Percentiles rank a stretch among this genome's conserved stretches.
phyloP scores from a whole-genome alignment of 2,329 filamentous ascomycete species.

The Colletotrichum endophyticum region DNA sequence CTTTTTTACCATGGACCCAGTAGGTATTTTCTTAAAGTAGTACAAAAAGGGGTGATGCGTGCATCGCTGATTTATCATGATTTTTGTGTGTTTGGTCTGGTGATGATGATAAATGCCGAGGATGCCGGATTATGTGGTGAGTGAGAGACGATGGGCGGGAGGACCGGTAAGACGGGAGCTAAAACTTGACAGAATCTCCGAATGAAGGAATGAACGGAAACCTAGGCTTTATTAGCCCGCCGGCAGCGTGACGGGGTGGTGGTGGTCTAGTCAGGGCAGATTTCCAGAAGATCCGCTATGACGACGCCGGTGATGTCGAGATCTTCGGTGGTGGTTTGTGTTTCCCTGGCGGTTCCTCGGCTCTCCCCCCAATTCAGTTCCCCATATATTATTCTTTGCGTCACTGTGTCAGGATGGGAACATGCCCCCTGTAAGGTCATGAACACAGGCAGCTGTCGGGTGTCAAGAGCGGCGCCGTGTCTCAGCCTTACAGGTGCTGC shows the following conservation, averaged over 20 bases:
- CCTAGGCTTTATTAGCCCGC: background rate
- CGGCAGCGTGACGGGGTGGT: no score
- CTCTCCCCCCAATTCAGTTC: background rate
- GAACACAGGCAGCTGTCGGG: background rate
- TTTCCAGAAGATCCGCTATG: slow-evolving; percentile 5
- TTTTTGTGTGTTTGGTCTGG: background rate
- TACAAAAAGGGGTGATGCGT: background rate
- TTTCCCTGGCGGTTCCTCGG: background rate
- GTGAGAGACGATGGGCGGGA: background rate
- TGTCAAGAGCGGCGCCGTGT: background rate
- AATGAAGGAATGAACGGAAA: background rate
- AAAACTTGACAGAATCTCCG: background rate
- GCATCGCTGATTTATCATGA: background rate
- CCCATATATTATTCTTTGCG: background rate
- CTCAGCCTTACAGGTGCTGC: background rate
- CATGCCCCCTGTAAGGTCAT: background rate
- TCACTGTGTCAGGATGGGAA: background rate
- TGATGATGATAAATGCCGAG: background rate
- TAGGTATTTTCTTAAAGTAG: background rate
- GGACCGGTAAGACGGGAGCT: background rate
- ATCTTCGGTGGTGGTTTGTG: background rate
- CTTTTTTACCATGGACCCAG: background rate
- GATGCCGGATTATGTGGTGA: background rate
- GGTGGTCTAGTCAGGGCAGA: background rate
- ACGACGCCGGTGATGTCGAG: slow-evolving; percentile 17